Base-by-base conservation (phyloP, 192 early-diverging fungal species). In the Funneliformis geosporum region DNA sequence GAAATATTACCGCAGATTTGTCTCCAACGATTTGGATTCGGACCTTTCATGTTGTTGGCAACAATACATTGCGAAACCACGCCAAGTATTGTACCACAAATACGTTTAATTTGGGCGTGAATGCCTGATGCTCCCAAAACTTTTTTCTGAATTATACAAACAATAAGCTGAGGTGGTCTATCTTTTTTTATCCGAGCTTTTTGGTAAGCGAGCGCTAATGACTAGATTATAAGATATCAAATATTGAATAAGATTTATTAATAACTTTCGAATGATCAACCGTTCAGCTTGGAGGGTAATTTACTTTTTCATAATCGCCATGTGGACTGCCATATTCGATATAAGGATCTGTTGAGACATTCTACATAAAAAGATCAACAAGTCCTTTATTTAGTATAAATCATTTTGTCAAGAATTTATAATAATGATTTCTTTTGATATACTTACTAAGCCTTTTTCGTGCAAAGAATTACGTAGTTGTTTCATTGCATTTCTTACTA, bases 1-100 rank as follows among this genome's bases (percentile, higher is more conserved):
- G 90, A 92, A 60, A 98, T 88, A 79, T 95, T 97, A 12, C 93
- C 94, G 75, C 93, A 95, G 84, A 96, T 97, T 86, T 97, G 95
- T 60, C 89, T 38, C 81, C 82, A 42, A 0, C 50, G 50, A 65
- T 43, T 62, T 18, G n/a, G 14, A 70, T 9, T 72, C 39, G 12
- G 46, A 44, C 11, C 9, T 33, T 66, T 87, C 44, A 80, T 78
- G 62, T 80, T 59, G 81, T 66, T 89, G 87, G 79, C 84, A 83
- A 85, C 91, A 82, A 95, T 92, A 81, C 94, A 95, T 85, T 95
- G 94, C 39, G 94, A 93, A 0, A 92, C 87, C 14, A 97, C 85
- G 33, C 96, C 96, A 68, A 97, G 86, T 28, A 94, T 90, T 0
- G 95, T 96, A 81, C 97, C 96, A 25, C 92, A 91, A 42, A 95